These are phyloP conservation scores for Blastobotrys proliferans DNA, from an alignment of 1,139 yeast genomes.

Conservation along the genomic window DNA sequence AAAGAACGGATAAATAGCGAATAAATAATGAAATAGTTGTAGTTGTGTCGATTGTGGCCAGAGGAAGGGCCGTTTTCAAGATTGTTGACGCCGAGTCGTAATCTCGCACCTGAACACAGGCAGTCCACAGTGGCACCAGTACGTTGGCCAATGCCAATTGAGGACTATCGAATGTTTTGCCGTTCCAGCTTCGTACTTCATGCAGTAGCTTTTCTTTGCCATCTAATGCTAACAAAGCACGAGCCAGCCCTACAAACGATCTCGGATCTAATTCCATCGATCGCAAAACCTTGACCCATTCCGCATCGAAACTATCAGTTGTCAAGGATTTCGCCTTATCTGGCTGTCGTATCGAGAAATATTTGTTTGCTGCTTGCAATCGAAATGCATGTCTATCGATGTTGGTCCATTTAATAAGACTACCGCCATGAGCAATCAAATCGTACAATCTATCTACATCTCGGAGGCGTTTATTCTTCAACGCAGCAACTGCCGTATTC, in stretches of 20 bases:
- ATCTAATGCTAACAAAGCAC: conserved; percentile 21
- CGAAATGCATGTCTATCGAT: conserved; percentile 24
- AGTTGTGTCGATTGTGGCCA: neutral
- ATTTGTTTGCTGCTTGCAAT: conserved; percentile 27
- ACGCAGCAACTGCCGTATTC: conserved; percentile 21
- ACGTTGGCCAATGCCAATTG: conserved; percentile 9
- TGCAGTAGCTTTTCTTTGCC: conserved; percentile 15
- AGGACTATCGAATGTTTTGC: conserved; percentile 9
- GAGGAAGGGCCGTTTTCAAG: conserved; percentile 2
- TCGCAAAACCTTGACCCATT: conserved; percentile 22
- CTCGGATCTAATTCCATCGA: conserved; percentile 16
- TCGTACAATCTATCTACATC: conserved; percentile 23
- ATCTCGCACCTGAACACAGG: conserved; percentile 14
- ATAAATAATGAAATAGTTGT: conserved; percentile 7
- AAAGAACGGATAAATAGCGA: conserved; percentile 7
- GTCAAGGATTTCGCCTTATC: conserved; percentile 21
- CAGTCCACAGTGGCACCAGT: conserved; percentile 20
- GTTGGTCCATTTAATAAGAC: conserved; percentile 24
- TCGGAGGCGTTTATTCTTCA: conserved; percentile 19
- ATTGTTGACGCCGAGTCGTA: conserved; percentile 11
- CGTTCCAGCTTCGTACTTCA: conserved; percentile 13
- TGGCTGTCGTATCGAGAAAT: conserved; percentile 21
- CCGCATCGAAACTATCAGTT: conserved; percentile 21
- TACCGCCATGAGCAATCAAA: conserved; percentile 22
- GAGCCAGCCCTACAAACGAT: conserved; percentile 18